Evolutionary conservation across 2,329 filamentous ascomycete genomes (phyloP), one percentile per base, ranked within the genome.

Genomic region (Colletotrichum tofieldiae): DNA sequence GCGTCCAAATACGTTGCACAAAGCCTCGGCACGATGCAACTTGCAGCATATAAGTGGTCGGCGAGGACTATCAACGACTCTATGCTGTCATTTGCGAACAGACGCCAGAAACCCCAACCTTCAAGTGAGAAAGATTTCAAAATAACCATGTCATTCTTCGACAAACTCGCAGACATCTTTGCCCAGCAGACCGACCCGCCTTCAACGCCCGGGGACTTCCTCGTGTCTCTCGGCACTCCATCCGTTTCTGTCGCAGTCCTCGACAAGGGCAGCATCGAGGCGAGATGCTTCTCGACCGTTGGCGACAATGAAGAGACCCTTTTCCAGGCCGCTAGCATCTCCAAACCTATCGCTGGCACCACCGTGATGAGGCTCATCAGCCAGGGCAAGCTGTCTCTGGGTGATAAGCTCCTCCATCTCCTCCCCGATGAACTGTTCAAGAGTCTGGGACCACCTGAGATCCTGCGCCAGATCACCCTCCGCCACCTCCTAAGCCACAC

Each of bases 261-360:
- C 6, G 67, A 70, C 47, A 43, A 59, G 18, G 67, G 61, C 18
- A 16, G 20, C 0, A 66, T 70, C 23, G 62, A 70, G 3, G 52
- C 52, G n/a, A 43, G 62, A n/a, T 70, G 67, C 20, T 70, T 70
- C 41, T 70, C 67, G 4, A 60, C 35, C 7, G 20, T 70, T 12
- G 67, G 62, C 4, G 45, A 66, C 20, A 45, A 70, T 20, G 49
- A 52, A 1, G 45, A 47, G 11, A 66, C 67, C 4, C 62, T 37
- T 32, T 70, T 70, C 54, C 67, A 70, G n/a, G 67, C 67, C 11
- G 60, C 61, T 23, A 70, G 67, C 2, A 70, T 70, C 35, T 70
- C 67, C 3, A 70, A 70, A 23, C 67, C 67, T 18, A 61, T 43
- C 5, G 62, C 67, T 12, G 67, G 61, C 18, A 66, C 63, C 5